Percentiles rank a stretch among this genome's conserved stretches.
Evolutionary conservation across 2,329 filamentous ascomycete species (phyloP).

Genomic region (Plenodomus lindquistii): DNA sequence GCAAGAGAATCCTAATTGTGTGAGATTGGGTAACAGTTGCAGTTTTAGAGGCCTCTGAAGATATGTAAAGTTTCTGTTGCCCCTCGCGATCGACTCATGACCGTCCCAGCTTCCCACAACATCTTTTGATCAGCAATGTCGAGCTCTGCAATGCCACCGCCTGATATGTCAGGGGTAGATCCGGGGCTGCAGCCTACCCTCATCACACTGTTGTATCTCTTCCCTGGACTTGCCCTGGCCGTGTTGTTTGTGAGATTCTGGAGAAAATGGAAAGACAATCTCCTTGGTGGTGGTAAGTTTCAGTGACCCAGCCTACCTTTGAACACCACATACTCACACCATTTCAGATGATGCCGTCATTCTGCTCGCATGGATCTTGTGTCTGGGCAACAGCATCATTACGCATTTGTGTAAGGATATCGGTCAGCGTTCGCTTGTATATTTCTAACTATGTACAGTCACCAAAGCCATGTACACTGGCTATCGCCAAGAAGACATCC

Average conservation of each 20-base stretch:
- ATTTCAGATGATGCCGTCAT: constrained; percentile 14
- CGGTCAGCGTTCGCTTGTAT: neutral
- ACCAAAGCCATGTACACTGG: constrained; percentile 14
- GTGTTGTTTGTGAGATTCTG: constrained; percentile 17
- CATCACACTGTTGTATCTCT: constrained; percentile 17
- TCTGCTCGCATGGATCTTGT: constrained; percentile 12
- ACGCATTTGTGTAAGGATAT: constrained; percentile 18
- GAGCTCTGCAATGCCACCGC: constrained; percentile 1
- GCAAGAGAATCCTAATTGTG: too few species aligned
- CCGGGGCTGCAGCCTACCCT: constrained; percentile 18
- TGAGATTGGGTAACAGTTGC: too few species aligned
- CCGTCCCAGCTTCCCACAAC: too few species aligned
- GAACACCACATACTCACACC: neutral
- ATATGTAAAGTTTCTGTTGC: too few species aligned
- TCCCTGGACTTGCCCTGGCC: constrained; percentile 11
- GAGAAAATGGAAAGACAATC: constrained; percentile 16
- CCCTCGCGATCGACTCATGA: too few species aligned
- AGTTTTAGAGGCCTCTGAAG: too few species aligned
- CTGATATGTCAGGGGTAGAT: constrained; percentile 12
- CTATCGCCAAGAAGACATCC: constrained; percentile 19
- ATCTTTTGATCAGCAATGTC: constrained; percentile 1
- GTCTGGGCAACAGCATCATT: constrained; percentile 14
- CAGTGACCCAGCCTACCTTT: neutral
- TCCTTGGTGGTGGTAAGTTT: constrained; percentile 18
- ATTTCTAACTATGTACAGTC: constrained; percentile 8